Percentiles rank a stretch among this genome's conserved stretches.
phyloP scores from a whole-genome alignment of 2,329 filamentous ascomycete species.

The Apiospora hydei region DNA sequence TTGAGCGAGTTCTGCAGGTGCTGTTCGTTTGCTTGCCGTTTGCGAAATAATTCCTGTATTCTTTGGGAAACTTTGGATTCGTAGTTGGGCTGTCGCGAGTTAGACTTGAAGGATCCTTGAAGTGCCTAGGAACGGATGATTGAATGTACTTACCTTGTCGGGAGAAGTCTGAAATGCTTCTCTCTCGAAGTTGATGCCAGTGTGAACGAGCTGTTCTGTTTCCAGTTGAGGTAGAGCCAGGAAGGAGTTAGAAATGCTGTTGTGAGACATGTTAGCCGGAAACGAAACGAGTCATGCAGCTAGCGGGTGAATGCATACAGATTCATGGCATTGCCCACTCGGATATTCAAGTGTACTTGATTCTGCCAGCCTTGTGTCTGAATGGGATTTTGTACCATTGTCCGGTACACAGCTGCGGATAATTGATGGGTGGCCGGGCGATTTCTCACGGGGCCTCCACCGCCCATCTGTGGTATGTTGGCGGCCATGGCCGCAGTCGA shows the following conservation, averaged over 20 bases:
- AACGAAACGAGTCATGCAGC: conserved; percentile 1
- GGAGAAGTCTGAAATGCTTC: conserved; percentile 53
- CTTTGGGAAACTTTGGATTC: conserved; percentile 56
- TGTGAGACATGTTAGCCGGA: conserved; percentile 38
- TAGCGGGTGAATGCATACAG: conserved; percentile 40
- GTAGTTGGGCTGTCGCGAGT: conserved; percentile 52
- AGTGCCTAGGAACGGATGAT: neutral
- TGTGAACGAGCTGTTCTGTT: conserved; percentile 48
- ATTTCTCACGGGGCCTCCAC: conserved; percentile 53
- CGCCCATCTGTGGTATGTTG: conserved; percentile 65
- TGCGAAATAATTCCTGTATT: conserved; percentile 56
- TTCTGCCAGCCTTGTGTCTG: conserved; percentile 43
- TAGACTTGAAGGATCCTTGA: neutral
- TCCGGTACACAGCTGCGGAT: conserved; percentile 48
- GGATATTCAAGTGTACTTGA: conserved; percentile 39
- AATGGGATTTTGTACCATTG: conserved; percentile 31
- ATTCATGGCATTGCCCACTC: conserved; percentile 44
- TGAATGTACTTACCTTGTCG: conserved; percentile 53
- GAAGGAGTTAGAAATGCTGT: conserved; percentile 59
- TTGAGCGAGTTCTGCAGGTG: conserved; percentile 59
- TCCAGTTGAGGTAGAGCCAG: conserved; percentile 53
- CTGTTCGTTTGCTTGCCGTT: conserved; percentile 58
- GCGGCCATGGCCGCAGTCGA: conserved; percentile 62
- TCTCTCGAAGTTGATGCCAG: conserved; percentile 56
- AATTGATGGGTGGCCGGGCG: conserved; percentile 50